These are phyloP conservation scores for Ophiostoma novo-ulmi DNA, from an alignment of 2,329 filamentous ascomycete genomes.

Conservation along the genomic window DNA sequence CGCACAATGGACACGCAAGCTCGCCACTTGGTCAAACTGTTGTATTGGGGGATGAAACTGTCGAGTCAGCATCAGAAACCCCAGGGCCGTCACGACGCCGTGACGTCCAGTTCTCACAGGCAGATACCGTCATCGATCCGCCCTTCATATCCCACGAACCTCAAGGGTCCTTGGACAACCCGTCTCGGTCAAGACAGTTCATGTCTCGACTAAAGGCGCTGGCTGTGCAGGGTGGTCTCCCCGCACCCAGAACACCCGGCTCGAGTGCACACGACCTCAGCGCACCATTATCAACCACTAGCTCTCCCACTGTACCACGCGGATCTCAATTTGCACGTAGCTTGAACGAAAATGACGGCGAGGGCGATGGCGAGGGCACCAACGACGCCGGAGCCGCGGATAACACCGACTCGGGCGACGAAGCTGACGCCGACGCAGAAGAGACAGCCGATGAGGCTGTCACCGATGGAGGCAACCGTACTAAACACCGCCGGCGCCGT, in stretches of 20 bases:
- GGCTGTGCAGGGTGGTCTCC: constrained; percentile 49
- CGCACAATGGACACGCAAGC: too few relatives aligned
- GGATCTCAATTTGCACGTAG: constrained; percentile 32
- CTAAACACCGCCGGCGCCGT: constrained; percentile 59
- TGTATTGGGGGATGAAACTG: background rate
- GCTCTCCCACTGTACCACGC: constrained; percentile 46
- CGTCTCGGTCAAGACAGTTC: constrained; percentile 57
- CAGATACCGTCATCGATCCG: constrained; percentile 46
- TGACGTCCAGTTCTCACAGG: constrained; percentile 71
- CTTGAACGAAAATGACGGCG: constrained; percentile 49
- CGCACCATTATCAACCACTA: constrained; percentile 39
- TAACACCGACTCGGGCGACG: constrained; percentile 50
- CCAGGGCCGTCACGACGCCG: constrained; percentile 41
- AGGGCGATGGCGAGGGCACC: background rate
- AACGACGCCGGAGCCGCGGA: background rate
- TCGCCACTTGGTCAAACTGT: background rate
- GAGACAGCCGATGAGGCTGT: constrained; percentile 77
- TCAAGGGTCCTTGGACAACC: constrained; percentile 64
- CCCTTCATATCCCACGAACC: constrained; percentile 33
- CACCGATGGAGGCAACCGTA: constrained; percentile 41
- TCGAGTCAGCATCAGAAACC: constrained; percentile 22
- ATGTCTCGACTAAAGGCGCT: constrained; percentile 76
- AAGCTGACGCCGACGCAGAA: constrained; percentile 64
- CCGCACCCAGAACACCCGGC: constrained; percentile 42
- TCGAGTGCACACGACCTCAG: constrained; percentile 28